A percentile compares a stretch with the other conserved stretches of the same genome.
Evolutionary conservation across 202 grass and related monocot species (phyloP).

Genomic region (Setaria viridis): DNA sequence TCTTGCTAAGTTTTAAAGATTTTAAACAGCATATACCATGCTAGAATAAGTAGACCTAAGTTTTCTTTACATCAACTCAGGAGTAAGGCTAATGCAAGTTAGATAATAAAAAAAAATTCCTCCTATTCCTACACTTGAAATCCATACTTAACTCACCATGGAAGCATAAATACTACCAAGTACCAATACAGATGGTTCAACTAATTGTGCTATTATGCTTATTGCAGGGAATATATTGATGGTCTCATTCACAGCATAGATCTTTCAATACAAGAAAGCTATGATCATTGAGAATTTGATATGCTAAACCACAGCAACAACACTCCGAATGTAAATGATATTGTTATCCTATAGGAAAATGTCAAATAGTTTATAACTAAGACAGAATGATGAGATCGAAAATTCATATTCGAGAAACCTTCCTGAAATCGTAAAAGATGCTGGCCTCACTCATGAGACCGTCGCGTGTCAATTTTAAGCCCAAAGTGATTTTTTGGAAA

Average conservation of each 20-base stretch:
- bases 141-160: background rate
- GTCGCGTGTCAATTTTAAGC: constrained; percentile 57
- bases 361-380: constrained; percentile 34
- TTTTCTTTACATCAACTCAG: background rate
- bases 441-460: constrained; percentile 49
- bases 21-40: constrained; percentile 23
- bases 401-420: constrained; percentile 21
- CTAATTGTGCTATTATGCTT: constrained; percentile 8
- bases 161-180: constrained; percentile 18
- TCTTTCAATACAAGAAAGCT: constrained; percentile 6
- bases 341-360: constrained; percentile 19
- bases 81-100: constrained; percentile 8
- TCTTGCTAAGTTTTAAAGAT: constrained; percentile 1
- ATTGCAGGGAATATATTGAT: constrained; percentile 26
- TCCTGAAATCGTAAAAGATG: constrained; percentile 39
- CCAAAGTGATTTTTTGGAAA: constrained; percentile 61
- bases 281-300: constrained; percentile 18
- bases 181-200: background rate
- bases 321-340: constrained; percentile 14
- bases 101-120: background rate
- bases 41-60: background rate
- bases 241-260: background rate
- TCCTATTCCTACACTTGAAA: background rate
- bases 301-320: constrained; percentile 10
- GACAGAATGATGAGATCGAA: background rate